Evolutionary conservation across 2,329 filamentous ascomycete genomes (phyloP), one percentile per base, ranked within the genome.

Genomic region (Pyricularia sp.): DNA sequence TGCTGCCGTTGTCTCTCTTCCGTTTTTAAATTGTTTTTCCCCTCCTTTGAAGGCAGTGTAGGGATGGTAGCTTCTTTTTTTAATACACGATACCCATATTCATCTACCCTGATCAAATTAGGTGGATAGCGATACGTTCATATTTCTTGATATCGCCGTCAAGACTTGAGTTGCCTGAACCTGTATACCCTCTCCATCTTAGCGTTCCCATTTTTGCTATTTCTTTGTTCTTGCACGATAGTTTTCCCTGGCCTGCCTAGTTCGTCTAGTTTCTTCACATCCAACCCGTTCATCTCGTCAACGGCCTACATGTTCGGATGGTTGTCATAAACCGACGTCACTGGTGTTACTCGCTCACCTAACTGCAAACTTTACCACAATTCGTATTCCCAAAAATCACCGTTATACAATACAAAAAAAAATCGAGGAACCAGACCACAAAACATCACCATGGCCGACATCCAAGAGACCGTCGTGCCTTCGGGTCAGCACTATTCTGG

Each of bases 401-500:
- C 33, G 9, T 42, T 42, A 42, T 42, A 42, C 33, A n/a, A n/a
- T n/a, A 42, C 33, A 36, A 36, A 33, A 14, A 17, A 12, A 42
- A 42, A 2, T 14, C 4, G 33, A 42, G 33, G 33, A 42, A 42
- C 33, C 12, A 65, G 11, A 23, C 20, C n/a, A 6, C 17, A 55
- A 23, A 1, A 20, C 20, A 55, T 9, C 42, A 26, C 23, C 31
- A 65, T 65, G 64, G 64, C 64, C 31, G 64, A 65, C 64, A 17
- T 65, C 23, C 64, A 65, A 25, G 64, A 65, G 26, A 65, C 64
- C 14, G 73, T 78, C 2, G 76, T 79, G 72, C 83, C 84, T 42
- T 75, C 79, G 71, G 83, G 81, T 25, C 88, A 91, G 74, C 90
- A 93, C 77, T 97, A 96, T 82, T 94, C 92, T 33, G 93, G 90